Conservation (phyloP, 1,284 basidiomycete genomes). For the Marasmius oreades region DNA sequence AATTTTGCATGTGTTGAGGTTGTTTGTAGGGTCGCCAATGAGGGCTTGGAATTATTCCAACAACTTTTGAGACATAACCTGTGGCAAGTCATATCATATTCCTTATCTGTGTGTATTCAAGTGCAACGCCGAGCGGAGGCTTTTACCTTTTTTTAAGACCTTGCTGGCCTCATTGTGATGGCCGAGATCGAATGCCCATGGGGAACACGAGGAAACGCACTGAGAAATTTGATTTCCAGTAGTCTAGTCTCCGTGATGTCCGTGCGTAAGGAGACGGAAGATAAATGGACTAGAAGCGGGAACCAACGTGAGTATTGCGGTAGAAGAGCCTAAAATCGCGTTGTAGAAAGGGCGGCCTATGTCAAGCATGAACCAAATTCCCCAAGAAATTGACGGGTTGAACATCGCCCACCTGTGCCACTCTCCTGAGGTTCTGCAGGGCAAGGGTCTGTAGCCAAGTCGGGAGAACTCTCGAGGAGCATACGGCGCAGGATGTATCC, state of each 20-base stretch:
- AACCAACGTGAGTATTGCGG: background rate
- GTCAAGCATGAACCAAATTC: background rate
- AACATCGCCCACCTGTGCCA: background rate
- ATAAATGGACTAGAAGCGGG: background rate
- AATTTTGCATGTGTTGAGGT: too few species aligned
- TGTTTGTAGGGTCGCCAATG: too few species aligned
- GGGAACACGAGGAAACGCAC: background rate
- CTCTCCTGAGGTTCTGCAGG: too few species aligned
- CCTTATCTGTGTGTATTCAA: too few species aligned
- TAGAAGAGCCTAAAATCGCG: background rate
- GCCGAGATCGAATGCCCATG: background rate
- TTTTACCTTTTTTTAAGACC: background rate
- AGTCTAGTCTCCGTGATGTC: background rate
- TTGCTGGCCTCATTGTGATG: background rate
- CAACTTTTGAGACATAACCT: too few species aligned
- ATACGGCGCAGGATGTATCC: too few species aligned
- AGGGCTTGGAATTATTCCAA: too few species aligned
- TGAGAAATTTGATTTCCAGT: background rate
- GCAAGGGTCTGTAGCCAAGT: too few species aligned
- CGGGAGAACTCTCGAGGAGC: too few species aligned
- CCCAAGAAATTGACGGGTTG: background rate
- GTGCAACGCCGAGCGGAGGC: too few species aligned
- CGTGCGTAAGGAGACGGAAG: background rate
- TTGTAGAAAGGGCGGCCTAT: background rate
- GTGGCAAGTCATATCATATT: too few species aligned